Conservation (phyloP, 441 rosid species). For the Croton setiger region DNA sequence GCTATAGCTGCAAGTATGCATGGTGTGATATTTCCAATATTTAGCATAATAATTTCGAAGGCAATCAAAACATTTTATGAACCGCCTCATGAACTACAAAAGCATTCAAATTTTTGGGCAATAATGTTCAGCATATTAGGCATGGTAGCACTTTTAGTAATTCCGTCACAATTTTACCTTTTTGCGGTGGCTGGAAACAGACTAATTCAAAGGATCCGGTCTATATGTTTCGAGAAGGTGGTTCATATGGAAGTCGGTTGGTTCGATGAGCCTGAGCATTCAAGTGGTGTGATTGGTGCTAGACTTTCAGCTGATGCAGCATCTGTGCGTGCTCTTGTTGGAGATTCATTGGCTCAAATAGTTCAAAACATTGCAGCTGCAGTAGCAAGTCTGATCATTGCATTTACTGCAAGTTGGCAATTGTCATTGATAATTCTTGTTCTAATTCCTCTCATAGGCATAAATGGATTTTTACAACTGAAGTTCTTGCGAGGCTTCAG, state of each 20-base stretch:
- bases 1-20: constrained; percentile 42
- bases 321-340: constrained; percentile 51
- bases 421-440: constrained; percentile 55
- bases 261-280: constrained; percentile 71
- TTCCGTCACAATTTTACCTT: constrained; percentile 48
- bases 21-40: constrained; percentile 58
- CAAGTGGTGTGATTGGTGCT: constrained; percentile 79
- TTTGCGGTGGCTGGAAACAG: constrained; percentile 66
- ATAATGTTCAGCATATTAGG: constrained; percentile 49
- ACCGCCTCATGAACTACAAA: constrained; percentile 43
- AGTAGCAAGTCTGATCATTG: constrained; percentile 55
- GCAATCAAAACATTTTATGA: constrained; percentile 51
- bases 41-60: constrained; percentile 49
- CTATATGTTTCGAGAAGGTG: constrained; percentile 74
- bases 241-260: constrained; percentile 76
- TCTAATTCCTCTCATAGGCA: constrained; percentile 51
- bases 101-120: constrained; percentile 64
- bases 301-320: constrained; percentile 81
- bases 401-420: constrained; percentile 68
- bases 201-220: constrained; percentile 52
- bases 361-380: constrained; percentile 57
- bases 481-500: constrained; percentile 66
- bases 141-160: constrained; percentile 39
- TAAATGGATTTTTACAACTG: constrained; percentile 48
- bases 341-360: constrained; percentile 58